phyloP scores from a whole-genome alignment of 371 early-diverging fungal genomes.

The Mortierella sp. region DNA sequence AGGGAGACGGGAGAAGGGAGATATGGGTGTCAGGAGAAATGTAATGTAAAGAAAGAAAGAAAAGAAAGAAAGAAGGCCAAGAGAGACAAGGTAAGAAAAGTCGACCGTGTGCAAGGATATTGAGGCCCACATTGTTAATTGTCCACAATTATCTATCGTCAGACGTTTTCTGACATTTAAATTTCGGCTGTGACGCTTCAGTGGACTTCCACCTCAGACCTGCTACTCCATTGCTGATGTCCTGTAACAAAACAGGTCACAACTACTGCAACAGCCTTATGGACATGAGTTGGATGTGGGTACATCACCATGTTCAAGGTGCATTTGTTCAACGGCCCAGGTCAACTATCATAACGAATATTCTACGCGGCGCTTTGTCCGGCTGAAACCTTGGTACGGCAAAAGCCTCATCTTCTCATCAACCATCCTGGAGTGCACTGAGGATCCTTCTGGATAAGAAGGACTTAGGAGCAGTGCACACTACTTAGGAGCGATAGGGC shows the following conservation, averaged over 20 bases:
- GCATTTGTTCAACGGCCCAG: too few relatives aligned
- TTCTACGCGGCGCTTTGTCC: neutral
- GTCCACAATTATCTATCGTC: neutral
- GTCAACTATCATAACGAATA: too few relatives aligned
- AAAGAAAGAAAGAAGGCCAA: neutral
- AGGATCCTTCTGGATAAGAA: constrained; percentile 28
- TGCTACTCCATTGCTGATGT: too few relatives aligned
- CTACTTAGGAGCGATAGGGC: constrained; percentile 26
- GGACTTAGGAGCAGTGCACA: too few relatives aligned
- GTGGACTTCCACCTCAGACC: too few relatives aligned
- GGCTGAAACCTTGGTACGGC: constrained; percentile 14
- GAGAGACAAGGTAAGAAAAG: neutral
- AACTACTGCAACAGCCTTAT: too few relatives aligned
- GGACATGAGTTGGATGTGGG: too few relatives aligned
- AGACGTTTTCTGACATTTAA: neutral
- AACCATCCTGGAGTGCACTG: neutral
- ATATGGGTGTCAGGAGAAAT: neutral
- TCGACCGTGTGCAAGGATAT: too few relatives aligned
- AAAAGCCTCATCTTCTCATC: neutral
- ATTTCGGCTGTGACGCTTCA: neutral
- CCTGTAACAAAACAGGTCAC: too few relatives aligned
- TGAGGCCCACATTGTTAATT: neutral
- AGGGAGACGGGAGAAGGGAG: neutral
- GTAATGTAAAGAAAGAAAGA: neutral
- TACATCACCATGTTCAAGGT: too few relatives aligned